Conservation (phyloP, 257 asterid genomes). For the Salvia rosmarinus region DNA sequence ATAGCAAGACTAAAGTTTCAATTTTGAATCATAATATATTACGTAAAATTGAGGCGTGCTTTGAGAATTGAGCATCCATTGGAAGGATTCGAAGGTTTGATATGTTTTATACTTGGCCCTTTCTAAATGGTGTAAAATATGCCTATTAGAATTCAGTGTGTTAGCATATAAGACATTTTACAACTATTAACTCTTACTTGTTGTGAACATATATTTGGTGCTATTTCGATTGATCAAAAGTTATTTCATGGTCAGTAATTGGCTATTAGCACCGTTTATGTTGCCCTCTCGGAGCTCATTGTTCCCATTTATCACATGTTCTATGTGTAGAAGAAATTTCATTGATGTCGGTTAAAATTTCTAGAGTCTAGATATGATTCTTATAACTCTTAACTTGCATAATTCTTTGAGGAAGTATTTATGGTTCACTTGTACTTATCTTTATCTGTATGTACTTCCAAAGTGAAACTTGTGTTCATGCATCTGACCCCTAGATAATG, state of each 20-base stretch:
- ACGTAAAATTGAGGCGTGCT: not conserved
- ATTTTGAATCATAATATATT: conserved; percentile 3
- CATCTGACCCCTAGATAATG: conserved; percentile 3
- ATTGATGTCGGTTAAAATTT: not conserved
- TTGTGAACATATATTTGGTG: not conserved
- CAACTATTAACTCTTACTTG: not conserved
- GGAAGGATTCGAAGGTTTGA: not conserved
- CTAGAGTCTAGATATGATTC: not conserved
- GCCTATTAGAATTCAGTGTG: not conserved
- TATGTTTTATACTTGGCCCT: not conserved
- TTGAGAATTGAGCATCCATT: not conserved
- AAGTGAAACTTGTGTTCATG: not conserved
- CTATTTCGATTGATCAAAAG: not conserved
- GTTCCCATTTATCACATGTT: not conserved
- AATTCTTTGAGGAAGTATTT: not conserved
- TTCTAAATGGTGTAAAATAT: not conserved
- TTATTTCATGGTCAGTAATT: not conserved
- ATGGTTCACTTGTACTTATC: not conserved
- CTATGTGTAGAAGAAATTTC: not conserved
- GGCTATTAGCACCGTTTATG: not conserved
- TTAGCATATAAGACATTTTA: not conserved
- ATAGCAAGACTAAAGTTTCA: not conserved
- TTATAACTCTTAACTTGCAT: not conserved
- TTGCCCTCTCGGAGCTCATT: not conserved
- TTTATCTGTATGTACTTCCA: conserved; percentile 1